Evolutionary conservation across 768 basidiomycete genomes (phyloP).

Genomic region (Kwoniella sp.): DNA sequence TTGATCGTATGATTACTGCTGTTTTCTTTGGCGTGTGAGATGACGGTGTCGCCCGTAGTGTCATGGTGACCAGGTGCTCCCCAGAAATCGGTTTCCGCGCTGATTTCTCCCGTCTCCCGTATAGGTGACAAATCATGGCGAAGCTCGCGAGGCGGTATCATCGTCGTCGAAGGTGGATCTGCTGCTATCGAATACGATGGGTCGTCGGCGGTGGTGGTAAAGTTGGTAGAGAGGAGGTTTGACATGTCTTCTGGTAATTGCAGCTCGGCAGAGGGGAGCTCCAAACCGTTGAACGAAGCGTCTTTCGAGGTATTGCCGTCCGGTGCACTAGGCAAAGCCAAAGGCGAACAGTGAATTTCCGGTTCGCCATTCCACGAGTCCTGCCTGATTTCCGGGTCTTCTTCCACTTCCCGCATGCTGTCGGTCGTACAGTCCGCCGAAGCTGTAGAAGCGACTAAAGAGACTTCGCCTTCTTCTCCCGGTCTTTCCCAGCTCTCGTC

Average conservation of each 20-base stretch:
- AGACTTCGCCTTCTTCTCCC: constrained; percentile 50
- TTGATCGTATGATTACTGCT: constrained; percentile 36
- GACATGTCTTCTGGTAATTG: constrained; percentile 46
- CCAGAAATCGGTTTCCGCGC: constrained; percentile 16
- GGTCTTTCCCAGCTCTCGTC: constrained; percentile 49
- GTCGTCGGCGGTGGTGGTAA: constrained; percentile 21
- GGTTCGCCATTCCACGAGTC: constrained; percentile 44
- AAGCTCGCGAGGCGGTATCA: background rate
- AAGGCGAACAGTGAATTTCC: constrained; percentile 36
- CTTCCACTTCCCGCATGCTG: constrained; percentile 14
- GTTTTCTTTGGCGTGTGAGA: background rate
- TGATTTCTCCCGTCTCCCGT: constrained; percentile 4
- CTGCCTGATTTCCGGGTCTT: constrained; percentile 19
- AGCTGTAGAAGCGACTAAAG: constrained; percentile 38
- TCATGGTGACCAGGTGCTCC: background rate
- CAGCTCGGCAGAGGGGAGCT: constrained; percentile 31
- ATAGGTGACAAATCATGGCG: constrained; percentile 8
- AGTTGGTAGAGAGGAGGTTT: constrained; percentile 37
- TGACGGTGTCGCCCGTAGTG: background rate
- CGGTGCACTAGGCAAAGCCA: constrained; percentile 22
- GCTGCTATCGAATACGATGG: constrained; percentile 22
- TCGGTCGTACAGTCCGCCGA: constrained; percentile 22
- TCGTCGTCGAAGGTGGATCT: constrained; percentile 3
- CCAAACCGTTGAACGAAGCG: constrained; percentile 28
- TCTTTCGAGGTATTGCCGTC: constrained; percentile 27